A percentile compares a stretch with the other conserved stretches of the same genome.
Conservation (phyloP, 495 filamentous ascomycete species). For the Aspergillus carlsbadensis region DNA sequence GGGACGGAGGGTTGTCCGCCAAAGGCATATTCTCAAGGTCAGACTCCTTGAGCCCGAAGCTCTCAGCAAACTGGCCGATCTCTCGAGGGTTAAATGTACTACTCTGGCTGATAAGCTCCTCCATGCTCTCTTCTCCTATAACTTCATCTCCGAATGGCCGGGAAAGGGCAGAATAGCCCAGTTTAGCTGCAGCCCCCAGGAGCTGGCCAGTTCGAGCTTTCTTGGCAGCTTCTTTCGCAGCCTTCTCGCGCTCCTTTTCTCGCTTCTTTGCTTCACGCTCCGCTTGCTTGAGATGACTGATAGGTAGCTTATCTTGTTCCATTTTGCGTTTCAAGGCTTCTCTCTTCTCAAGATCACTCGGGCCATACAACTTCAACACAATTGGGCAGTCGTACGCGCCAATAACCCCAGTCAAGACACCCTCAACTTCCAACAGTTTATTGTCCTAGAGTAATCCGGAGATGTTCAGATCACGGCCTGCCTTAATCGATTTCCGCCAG, state of each 20-base stretch:
- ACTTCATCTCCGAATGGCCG: slow-evolving; percentile 19
- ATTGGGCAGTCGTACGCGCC: slow-evolving; percentile 69
- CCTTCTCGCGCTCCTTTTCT: slow-evolving; percentile 40
- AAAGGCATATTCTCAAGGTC: slow-evolving; percentile 71
- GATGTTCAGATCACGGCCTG: neutral
- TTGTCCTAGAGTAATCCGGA: slow-evolving; percentile 44
- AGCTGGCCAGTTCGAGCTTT: slow-evolving; percentile 39
- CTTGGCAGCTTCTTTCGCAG: slow-evolving; percentile 50
- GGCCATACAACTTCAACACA: slow-evolving; percentile 63
- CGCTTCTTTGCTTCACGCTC: slow-evolving; percentile 32
- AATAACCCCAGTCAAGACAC: slow-evolving; percentile 60
- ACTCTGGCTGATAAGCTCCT: slow-evolving; percentile 65
- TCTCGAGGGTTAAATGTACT: slow-evolving; percentile 70
- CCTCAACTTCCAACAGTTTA: slow-evolving; percentile 60
- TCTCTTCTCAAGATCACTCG: slow-evolving; percentile 50
- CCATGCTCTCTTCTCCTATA: slow-evolving; percentile 41
- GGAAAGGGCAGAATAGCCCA: slow-evolving; percentile 34
- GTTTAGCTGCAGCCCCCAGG: slow-evolving; percentile 27
- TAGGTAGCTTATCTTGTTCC: slow-evolving; percentile 59
- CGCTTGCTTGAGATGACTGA: slow-evolving; percentile 36
- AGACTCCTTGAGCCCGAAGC: slow-evolving; percentile 66
- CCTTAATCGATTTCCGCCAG: neutral
- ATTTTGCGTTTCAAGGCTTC: slow-evolving; percentile 57
- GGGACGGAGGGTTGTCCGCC: slow-evolving; percentile 60
- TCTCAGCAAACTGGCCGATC: slow-evolving; percentile 64